Base-by-base conservation (phyloP, 495 filamentous ascomycete species). In the Daldinia grandis region DNA sequence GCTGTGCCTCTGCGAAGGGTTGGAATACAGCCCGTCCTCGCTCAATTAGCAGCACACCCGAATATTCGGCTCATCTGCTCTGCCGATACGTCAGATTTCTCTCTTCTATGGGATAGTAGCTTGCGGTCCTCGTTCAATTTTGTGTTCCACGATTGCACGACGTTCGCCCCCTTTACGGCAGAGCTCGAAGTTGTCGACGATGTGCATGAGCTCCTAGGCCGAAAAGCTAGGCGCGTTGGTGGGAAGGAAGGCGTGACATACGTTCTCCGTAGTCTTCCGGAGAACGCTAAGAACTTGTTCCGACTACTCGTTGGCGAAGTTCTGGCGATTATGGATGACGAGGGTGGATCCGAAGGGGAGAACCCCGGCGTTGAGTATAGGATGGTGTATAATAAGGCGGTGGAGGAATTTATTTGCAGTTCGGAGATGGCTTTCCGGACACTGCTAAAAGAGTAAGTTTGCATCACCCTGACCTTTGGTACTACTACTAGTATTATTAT, bases 391-490 rank as follows among this genome's bases (percentile, higher is more conserved):
- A 93, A 95, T 75, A 97, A 96, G 78, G 94, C 94, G 17, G 90
- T 93, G 24, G 95, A 97, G 80, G 93, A 98, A 76, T 97, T 99
- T 78, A 94, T 98, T 42, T 97, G 95, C 69, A 94, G 92, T 71
- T 96, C 90, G 64, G 95, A 99, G 84, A 93, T 97, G 88, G 93
- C 90, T 73, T 99, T 98, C 80, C 85, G 95, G 68, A 95, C 93
- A 30, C 68, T 99, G 78, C 77, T 99, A 74, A 98, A 98, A 81
- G 95, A 99, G 87, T 93, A 80, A 54, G 90, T 53, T 38, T 51
- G 19, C 37, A 62, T 50, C 51, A 25, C 12, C 4, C 31, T 40
- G 10, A n/a, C n/a, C 30, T 37, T 44, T 14, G 31, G 50, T n/a
- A 28, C 38, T 28, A 33, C 0, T 42, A 51, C 8, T 8, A 10